Base-by-base conservation (phyloP, 495 filamentous ascomycete genomes). In the Neurospora sp. region DNA sequence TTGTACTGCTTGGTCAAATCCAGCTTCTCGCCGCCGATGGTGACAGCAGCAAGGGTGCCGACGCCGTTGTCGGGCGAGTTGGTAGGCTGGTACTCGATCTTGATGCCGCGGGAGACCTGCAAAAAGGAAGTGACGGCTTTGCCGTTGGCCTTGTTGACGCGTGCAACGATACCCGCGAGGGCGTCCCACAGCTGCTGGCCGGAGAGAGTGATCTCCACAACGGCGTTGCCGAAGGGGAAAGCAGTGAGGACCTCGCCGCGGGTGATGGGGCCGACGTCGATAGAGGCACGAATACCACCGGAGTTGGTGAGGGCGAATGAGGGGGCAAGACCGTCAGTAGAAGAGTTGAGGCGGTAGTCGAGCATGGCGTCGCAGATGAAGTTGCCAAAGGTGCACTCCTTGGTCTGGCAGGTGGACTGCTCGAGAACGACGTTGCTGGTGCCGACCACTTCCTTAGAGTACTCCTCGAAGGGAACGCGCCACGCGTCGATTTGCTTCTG, bases 201-300 rank as follows among this genome's bases (percentile, higher is more conserved):
- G 0, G 81, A 77, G 38, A 86, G 78, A 0, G 69, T 73, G 11
- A 88, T 69, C 72, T 86, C 85, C 8, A 87, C 87, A 4, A 89
- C 81, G 21, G 86, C 80, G 76, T 89, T 89, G 70, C 84, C 82
- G 73, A 90, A 90, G 11, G 88, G 88, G 74, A 89, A 90, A 1
- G 86, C 81, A 0, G 86, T 88, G 10, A 89, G 77, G 0, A 89
- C 84, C 62, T 88, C 83, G 19, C 87, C 87, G 8, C 86, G 81
- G 4, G 86, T 90, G 73, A 89, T 85, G 28, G 78, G 72, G 36
- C 88, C 83, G 2, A 72, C 76, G 62, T 87, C 86, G 70, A 90
- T 89, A 21, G 84, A 84, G 0, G 88, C 86, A 8, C 88, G 86
- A 71, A 89, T 84, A 5, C 88, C 88, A 31, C 88, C 88, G 4